Base-by-base conservation (phyloP, 2,329 filamentous ascomycete genomes). In the Bipolaris bicolor region DNA sequence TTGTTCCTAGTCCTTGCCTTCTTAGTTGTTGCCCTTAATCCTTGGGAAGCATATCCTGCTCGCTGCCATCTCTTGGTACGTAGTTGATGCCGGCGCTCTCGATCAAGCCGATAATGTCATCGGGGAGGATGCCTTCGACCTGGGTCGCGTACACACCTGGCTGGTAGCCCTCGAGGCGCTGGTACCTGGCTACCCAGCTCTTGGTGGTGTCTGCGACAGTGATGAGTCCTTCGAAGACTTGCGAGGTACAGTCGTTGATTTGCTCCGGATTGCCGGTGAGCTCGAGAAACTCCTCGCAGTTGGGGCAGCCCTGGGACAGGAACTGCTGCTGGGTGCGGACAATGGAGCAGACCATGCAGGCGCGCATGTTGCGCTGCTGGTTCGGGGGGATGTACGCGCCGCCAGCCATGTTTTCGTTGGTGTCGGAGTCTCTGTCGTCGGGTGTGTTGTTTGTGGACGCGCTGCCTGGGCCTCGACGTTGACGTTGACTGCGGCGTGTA, bases 261-360 rank as follows among this genome's bases (percentile, higher is more conserved):
- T 88, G 85, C 60, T 99, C 95, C 67, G 84, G 81, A 64, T 89
- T 90, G 74, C 89, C 88, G 63, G 86, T 84, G 60, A 98, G 89
- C 76, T 91, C 88, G 57, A 99, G 89, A 77, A 97, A 91, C 48
- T 90, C 87, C 74, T 97, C 94, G 84, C 95, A 99, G 83, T 99
- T 99, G 61, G 95, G 95, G 75, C 95, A 99, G 66, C 95, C 95
- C 73, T 90, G 84, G 70, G 87, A 86, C 70, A 88, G 84, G 84
- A 99, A 99, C 77, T 91, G 89, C 65, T 83, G 84, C 72, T 89
- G 87, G 60, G 90, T 89, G 83, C 94, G 92, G 64, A 98, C 91
- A 74, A 98, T 90, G 52, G 92, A 94, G 86, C 95, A 99, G 68
- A 98, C 92, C 92, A 99, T 97, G 83, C 95, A 99, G 72, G 95